Evolutionary conservation across 108 stramenopile species (phyloP).

Genomic region (Hondaea fermentalgiana): DNA sequence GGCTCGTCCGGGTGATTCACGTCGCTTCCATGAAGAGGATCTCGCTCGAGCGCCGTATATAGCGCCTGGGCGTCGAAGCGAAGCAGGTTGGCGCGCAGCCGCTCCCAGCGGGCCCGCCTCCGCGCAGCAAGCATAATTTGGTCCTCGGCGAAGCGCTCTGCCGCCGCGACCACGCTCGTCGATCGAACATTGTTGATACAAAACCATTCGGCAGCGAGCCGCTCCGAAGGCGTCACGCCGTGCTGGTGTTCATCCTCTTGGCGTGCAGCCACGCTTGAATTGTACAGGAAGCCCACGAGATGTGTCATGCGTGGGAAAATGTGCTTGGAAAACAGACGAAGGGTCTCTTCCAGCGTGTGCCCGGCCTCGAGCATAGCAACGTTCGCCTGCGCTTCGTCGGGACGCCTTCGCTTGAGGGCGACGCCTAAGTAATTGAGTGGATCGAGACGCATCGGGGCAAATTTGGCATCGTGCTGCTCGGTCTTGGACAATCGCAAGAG

Average conservation of each 20-base stretch:
- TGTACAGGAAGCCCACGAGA: neutral
- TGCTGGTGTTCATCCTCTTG: neutral
- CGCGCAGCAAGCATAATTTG: conserved; percentile 10
- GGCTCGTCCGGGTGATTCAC: neutral
- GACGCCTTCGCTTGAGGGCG: neutral
- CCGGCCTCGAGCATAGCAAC: neutral
- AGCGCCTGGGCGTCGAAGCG: neutral
- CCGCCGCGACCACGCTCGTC: neutral
- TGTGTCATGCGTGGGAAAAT: neutral
- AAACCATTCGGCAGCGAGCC: neutral
- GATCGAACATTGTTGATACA: neutral
- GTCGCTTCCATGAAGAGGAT: neutral
- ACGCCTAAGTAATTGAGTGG: neutral
- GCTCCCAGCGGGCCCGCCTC: neutral
- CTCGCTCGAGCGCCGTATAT: neutral
- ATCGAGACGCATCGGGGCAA: neutral
- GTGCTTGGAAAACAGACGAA: neutral
- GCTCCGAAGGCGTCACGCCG: neutral
- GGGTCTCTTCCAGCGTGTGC: neutral
- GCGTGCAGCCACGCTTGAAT: neutral
- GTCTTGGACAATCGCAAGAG: neutral
- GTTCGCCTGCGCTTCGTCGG: neutral
- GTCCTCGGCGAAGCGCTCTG: neutral
- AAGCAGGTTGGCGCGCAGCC: neutral
- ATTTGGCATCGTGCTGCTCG: neutral